phyloP scores from a whole-genome alignment of 768 basidiomycete genomes.

The Pulveroboletus sp. region DNA sequence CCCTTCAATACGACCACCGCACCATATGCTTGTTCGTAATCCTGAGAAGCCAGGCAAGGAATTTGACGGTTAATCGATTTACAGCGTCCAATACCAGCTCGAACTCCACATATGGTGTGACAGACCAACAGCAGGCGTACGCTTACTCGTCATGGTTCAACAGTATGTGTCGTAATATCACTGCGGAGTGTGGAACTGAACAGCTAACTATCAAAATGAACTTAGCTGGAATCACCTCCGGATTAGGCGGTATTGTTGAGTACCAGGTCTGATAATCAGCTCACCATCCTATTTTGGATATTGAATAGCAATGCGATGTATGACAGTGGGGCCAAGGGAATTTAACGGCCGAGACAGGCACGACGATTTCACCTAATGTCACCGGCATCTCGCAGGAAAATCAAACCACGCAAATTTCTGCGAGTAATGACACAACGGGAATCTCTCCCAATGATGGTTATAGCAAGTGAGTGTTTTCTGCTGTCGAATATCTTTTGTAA shows the following conservation, averaged over 20 bases:
- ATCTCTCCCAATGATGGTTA: slow-evolving; percentile 69
- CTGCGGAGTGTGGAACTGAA: background rate
- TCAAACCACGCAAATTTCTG: slow-evolving; percentile 32
- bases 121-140: slow-evolving; percentile 46
- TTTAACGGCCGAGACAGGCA: slow-evolving; percentile 45
- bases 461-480: slow-evolving; percentile 28
- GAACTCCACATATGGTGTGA: slow-evolving; percentile 44
- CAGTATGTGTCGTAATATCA: slow-evolving; percentile 39
- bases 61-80: slow-evolving; percentile 1
- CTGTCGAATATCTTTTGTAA: background rate
- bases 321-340: slow-evolving; percentile 53
- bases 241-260: slow-evolving; percentile 27
- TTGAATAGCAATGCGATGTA: slow-evolving; percentile 8
- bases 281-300: background rate
- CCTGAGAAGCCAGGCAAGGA: background rate
- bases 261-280: slow-evolving; percentile 27
- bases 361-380: slow-evolving; percentile 36
- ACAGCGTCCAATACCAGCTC: slow-evolving; percentile 15
- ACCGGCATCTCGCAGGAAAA: slow-evolving; percentile 28
- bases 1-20: slow-evolving; percentile 53
- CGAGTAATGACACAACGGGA: slow-evolving; percentile 37
- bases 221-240: slow-evolving; percentile 39
- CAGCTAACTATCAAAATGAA: slow-evolving; percentile 6
- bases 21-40: slow-evolving; percentile 36
- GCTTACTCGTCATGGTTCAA: slow-evolving; percentile 54